phyloP scores from a whole-genome alignment of 2,329 filamentous ascomycete genomes.

The Colletotrichum gigasporum region DNA sequence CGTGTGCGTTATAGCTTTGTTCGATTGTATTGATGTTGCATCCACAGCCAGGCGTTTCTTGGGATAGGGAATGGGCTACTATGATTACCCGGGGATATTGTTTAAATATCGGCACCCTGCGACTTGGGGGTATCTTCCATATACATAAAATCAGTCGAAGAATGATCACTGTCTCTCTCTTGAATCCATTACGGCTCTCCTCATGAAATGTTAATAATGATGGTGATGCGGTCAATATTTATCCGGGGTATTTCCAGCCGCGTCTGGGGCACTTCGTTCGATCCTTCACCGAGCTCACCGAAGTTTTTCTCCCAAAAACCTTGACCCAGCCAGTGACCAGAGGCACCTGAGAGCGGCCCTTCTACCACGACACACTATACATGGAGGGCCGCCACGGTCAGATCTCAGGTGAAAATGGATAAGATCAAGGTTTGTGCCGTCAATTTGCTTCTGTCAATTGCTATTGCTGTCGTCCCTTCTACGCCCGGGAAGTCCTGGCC shows the following conservation, averaged over 20 bases:
- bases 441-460: neutral
- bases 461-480: neutral
- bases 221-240: neutral
- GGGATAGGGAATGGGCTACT: neutral
- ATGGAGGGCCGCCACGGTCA: neutral
- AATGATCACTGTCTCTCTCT: neutral
- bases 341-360: neutral
- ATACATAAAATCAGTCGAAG: neutral
- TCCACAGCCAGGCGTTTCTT: constrained; percentile 24
- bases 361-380: neutral
- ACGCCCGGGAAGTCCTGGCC: too few species aligned
- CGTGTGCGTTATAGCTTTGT: neutral
- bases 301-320: constrained; percentile 12
- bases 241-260: constrained; percentile 18
- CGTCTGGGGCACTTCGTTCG: too few species aligned
- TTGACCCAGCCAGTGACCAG: neutral
- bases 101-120: neutral
- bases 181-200: too few species aligned
- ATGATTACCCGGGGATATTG: neutral
- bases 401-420: constrained; percentile 21
- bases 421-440: constrained; percentile 15
- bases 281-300: constrained; percentile 13
- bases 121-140: neutral
- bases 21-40: neutral
- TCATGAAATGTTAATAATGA: too few species aligned